Conservation (phyloP, 1,139 yeast species). For the Tardiomyces blankii region DNA sequence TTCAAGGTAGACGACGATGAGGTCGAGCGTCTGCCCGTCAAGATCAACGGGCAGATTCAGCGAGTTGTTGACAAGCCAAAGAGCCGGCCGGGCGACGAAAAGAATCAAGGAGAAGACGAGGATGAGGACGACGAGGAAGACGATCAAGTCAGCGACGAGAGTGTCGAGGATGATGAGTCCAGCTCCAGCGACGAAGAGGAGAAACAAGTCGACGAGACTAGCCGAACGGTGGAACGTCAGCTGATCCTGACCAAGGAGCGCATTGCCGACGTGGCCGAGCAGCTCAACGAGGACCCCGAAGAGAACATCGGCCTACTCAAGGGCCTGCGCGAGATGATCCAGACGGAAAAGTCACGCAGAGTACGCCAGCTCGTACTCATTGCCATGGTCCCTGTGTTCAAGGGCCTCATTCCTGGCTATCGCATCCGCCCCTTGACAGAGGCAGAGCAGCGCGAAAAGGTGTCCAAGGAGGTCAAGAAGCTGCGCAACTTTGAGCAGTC, state of each 20-base stretch:
- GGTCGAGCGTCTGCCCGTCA: slow-evolving; percentile 75
- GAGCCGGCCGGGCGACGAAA: slow-evolving; percentile 18
- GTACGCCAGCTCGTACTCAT: slow-evolving; percentile 65
- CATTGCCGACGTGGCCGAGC: slow-evolving; percentile 70
- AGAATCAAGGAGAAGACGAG: slow-evolving; percentile 7
- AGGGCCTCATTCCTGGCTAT: slow-evolving; percentile 79
- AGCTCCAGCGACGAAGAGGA: slow-evolving; percentile 22
- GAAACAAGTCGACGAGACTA: slow-evolving; percentile 24
- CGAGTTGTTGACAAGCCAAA: slow-evolving; percentile 36
- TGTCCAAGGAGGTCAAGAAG: slow-evolving; percentile 67
- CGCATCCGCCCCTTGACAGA: slow-evolving; percentile 76
- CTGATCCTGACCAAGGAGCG: slow-evolving; percentile 63
- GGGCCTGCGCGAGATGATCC: slow-evolving; percentile 52
- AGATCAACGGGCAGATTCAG: slow-evolving; percentile 58
- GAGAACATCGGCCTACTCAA: slow-evolving; percentile 60
- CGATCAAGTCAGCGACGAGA: slow-evolving; percentile 21
- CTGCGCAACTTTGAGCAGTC: slow-evolving; percentile 72
- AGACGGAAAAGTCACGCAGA: slow-evolving; percentile 46
- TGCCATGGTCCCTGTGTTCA: slow-evolving; percentile 77
- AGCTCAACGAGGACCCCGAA: slow-evolving; percentile 81
- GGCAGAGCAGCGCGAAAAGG: slow-evolving; percentile 59
- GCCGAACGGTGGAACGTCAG: slow-evolving; percentile 22
- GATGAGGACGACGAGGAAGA: slow-evolving; percentile 8
- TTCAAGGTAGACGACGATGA: slow-evolving; percentile 26
- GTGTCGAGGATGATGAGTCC: slow-evolving; percentile 17